A percentile compares a stretch with the other conserved stretches of the same genome.
phyloP scores from a whole-genome alignment of 2,329 filamentous ascomycete genomes.

The Talaromyces piceae region DNA sequence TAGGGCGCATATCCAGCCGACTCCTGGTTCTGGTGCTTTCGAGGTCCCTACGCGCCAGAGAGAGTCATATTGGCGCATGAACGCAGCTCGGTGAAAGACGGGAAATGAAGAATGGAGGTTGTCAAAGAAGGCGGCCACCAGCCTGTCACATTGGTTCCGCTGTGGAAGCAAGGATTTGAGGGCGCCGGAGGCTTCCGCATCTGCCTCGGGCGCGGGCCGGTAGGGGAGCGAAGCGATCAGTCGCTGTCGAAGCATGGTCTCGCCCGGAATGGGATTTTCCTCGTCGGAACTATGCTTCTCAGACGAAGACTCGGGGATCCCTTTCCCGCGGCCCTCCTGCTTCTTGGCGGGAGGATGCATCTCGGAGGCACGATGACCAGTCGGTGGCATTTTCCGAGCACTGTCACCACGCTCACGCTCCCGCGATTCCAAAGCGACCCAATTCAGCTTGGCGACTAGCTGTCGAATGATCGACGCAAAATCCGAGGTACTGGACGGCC shows the following conservation, averaged over 20 bases:
- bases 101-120: constrained; percentile 31
- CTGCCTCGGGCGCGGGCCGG: not conserved
- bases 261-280: not conserved
- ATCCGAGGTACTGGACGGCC: constrained; percentile 8
- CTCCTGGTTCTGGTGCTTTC: constrained; percentile 17
- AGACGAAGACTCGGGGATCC: not conserved
- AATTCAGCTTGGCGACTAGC: constrained; percentile 7
- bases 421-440: not conserved
- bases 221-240: not conserved
- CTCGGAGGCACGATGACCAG: not conserved
- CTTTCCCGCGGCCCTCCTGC: not conserved
- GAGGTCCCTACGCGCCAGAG: constrained; percentile 13
- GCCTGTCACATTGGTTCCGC: constrained; percentile 16
- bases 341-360: not conserved
- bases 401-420: not conserved
- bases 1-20: constrained; percentile 31
- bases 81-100: constrained; percentile 29
- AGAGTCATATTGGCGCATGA: constrained; percentile 30
- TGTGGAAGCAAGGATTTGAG: constrained; percentile 4
- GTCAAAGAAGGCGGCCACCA: constrained; percentile 31
- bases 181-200: not conserved
- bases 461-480: constrained; percentile 12
- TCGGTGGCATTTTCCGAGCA: not conserved
- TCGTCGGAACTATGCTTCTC: not conserved
- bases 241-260: not conserved